Evolutionary conservation across 352 stramenopile genomes (phyloP).

Genomic region (Pythium pyrilobum): DNA sequence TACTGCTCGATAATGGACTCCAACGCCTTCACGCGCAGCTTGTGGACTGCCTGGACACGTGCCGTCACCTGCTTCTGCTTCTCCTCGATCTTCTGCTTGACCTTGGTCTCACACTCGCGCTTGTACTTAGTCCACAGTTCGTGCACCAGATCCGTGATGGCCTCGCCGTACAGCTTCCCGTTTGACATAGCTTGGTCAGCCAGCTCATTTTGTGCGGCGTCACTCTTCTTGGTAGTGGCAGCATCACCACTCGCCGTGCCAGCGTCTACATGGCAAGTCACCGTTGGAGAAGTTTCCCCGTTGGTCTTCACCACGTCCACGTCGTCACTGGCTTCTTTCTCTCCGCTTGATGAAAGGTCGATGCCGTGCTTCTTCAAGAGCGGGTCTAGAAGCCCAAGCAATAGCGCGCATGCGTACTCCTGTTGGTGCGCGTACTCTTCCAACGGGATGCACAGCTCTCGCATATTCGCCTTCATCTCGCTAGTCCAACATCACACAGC

Average conservation of each 20-base stretch:
- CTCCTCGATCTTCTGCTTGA: slow-evolving; percentile 72
- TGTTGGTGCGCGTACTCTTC: slow-evolving; percentile 82
- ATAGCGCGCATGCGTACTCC: slow-evolving; percentile 62
- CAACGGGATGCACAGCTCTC: slow-evolving; percentile 74
- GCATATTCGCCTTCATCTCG: slow-evolving; percentile 84
- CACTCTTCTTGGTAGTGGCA: too few species aligned
- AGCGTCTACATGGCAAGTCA: too few species aligned
- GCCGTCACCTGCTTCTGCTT: slow-evolving; percentile 67
- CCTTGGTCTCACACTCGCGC: slow-evolving; percentile 42
- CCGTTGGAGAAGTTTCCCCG: too few species aligned
- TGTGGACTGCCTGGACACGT: slow-evolving; percentile 53
- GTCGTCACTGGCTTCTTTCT: too few species aligned
- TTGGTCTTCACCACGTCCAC: too few species aligned
- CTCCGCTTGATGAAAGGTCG: slow-evolving; percentile 13
- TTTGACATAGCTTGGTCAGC: slow-evolving; percentile 6
- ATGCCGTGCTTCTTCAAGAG: slow-evolving; percentile 62
- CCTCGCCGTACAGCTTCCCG: slow-evolving; percentile 58
- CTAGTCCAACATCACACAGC: slow-evolving; percentile 20
- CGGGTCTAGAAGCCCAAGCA: slow-evolving; percentile 72
- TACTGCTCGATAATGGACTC: slow-evolving; percentile 60
- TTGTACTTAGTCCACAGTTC: slow-evolving; percentile 56
- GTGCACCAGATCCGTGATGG: slow-evolving; percentile 67
- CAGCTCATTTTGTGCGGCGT: too few species aligned
- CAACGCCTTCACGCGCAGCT: slow-evolving; percentile 52
- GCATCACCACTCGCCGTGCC: not conserved